Base-by-base conservation (phyloP, 2,329 filamentous ascomycete species). In the Grosmannia clavigera region DNA sequence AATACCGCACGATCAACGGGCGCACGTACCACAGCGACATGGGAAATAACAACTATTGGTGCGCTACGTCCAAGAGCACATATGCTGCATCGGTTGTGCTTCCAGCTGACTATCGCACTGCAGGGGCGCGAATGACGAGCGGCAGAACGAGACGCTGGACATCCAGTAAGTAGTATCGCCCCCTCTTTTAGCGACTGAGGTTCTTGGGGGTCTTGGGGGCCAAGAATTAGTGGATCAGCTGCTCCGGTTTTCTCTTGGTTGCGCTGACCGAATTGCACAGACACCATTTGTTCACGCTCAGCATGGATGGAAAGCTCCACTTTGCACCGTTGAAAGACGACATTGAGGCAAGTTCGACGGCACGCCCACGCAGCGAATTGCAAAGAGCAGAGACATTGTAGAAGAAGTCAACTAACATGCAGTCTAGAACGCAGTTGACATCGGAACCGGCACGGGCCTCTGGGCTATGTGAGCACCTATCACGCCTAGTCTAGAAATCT, bases 381-480 rank as follows among this genome's bases (percentile, higher is more conserved):
- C 29, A 31, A 7, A 35, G 9, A 9, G 33, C 33, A 35, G 33
- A 35, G 33, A 35, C 33, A 11, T 14, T 40, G 38, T 40, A 9
- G 14, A 33, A 33, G 16, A 57, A 51, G n/a, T 25, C 10, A 25
- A 19, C 51, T 53, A n/a, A 53, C 29, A 31, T 12, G 16, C 25
- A 11, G 6, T 12, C 33, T 38, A 58, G 57, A 19, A 54, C 40
- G 57, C 50, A 9, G 35, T 58, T 9, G 57, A 83, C 64, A 70
- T 82, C 48, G 76, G 80, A 53, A 81, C 81, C 6, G 81, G 82
- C 43, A 79, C 78, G 5, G 66, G 65, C 22, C 57, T 79, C 56
- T 82, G 79, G 80, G 76, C 78, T 12, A 64, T 69, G 65, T 64
- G 60, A 25, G 62, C 31, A 14, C 19, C 14, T 1, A 1, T 27